These are phyloP conservation scores for Aspergillus olivimuriae DNA, from an alignment of 495 filamentous ascomycete genomes.

Conservation along the genomic window DNA sequence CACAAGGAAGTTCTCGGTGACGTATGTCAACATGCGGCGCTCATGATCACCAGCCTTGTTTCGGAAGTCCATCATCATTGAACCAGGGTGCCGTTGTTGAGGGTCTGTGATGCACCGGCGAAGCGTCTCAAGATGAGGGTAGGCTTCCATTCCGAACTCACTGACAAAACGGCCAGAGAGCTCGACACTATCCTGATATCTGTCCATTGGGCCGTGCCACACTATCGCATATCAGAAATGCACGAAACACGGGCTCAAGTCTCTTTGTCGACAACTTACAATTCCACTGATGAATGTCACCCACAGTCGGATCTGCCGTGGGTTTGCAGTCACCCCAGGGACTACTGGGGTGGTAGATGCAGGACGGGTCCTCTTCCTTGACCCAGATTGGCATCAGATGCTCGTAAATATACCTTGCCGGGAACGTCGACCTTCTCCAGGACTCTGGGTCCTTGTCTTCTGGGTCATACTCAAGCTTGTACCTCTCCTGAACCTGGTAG, in stretches of 20 bases:
- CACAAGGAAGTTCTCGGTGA: slow-evolving; percentile 6
- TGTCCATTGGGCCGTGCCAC: slow-evolving; percentile 76
- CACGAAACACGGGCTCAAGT: background rate
- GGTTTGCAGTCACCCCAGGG: slow-evolving; percentile 54
- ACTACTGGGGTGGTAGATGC: slow-evolving; percentile 55
- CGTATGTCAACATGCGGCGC: slow-evolving; percentile 6
- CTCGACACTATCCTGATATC: slow-evolving; percentile 72
- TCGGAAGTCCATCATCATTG: slow-evolving; percentile 9
- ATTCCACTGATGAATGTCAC: slow-evolving; percentile 88
- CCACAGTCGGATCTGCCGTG: slow-evolving; percentile 62
- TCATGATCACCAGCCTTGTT: slow-evolving; percentile 9
- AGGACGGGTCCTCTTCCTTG: slow-evolving; percentile 12
- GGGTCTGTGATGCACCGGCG: background rate
- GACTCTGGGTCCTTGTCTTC: slow-evolving; percentile 59
- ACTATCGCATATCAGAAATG: slow-evolving; percentile 22
- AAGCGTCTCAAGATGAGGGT: slow-evolving; percentile 5
- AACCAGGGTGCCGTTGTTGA: slow-evolving; percentile 2
- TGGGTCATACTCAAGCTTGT: slow-evolving; percentile 45
- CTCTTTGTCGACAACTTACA: slow-evolving; percentile 2
- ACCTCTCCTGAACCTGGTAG: slow-evolving; percentile 66
- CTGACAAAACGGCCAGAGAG: slow-evolving; percentile 73
- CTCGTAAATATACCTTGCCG: slow-evolving; percentile 10
- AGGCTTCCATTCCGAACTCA: slow-evolving; percentile 68
- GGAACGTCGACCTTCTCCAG: slow-evolving; percentile 51
- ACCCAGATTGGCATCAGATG: slow-evolving; percentile 19